Evolutionary conservation across 164 flowering plant species (phyloP).

Genomic region (Macadamia tetraphylla): DNA sequence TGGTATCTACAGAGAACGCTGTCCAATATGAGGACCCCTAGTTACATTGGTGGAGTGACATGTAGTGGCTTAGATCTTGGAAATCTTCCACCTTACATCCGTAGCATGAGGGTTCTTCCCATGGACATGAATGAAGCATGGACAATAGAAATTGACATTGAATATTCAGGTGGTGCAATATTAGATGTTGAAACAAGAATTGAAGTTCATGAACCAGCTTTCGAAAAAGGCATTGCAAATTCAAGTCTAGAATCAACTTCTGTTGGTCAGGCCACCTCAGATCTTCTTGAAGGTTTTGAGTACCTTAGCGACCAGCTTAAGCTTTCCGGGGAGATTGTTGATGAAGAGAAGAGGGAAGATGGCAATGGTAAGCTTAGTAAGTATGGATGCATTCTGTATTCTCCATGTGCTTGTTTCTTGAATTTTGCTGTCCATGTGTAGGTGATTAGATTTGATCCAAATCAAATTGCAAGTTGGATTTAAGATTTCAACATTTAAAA

Average conservation of each 20-base stretch:
- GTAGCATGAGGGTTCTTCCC: slow-evolving; percentile 75
- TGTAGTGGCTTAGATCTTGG: slow-evolving; percentile 68
- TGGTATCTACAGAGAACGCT: slow-evolving; percentile 54
- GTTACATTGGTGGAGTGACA: slow-evolving; percentile 70
- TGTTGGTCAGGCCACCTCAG: slow-evolving; percentile 47
- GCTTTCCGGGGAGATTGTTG: slow-evolving; percentile 32
- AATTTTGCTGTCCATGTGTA: neutral
- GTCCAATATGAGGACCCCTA: slow-evolving; percentile 75
- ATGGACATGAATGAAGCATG: slow-evolving; percentile 74
- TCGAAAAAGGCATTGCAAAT: slow-evolving; percentile 38
- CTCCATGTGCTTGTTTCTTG: neutral
- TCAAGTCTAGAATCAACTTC: slow-evolving; percentile 36
- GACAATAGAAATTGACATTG: slow-evolving; percentile 81
- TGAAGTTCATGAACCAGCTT: slow-evolving; percentile 68
- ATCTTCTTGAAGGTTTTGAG: slow-evolving; percentile 63
- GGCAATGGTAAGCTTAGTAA: slow-evolving; percentile 43
- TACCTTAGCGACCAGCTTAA: slow-evolving; percentile 51
- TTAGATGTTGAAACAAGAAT: slow-evolving; percentile 76
- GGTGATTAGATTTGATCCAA: too few relatives aligned
- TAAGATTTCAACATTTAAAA: too few relatives aligned
- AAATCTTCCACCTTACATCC: slow-evolving; percentile 75
- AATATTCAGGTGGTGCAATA: slow-evolving; percentile 71
- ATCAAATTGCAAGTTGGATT: too few relatives aligned
- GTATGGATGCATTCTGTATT: slow-evolving; percentile 1
- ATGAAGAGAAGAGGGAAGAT: slow-evolving; percentile 30